Base-by-base conservation (phyloP, 441 rosid species). In the Croton setiger region DNA sequence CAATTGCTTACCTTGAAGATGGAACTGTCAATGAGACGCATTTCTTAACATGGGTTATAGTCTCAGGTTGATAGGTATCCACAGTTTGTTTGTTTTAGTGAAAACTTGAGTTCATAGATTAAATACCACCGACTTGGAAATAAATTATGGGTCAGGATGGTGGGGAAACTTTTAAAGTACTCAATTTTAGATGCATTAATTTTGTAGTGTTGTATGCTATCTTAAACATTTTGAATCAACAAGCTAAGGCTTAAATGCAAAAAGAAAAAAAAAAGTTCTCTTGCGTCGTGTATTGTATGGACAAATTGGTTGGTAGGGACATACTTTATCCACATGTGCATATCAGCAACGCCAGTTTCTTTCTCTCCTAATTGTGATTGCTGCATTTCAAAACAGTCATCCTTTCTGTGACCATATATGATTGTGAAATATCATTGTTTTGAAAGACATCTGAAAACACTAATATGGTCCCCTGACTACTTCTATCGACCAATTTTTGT, bases 301-400 rank as follows among this genome's bases (percentile, higher is more conserved):
- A 14, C 21, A 39, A 1, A 69, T 60, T 41, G 54, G 76, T 44
- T 10, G 60, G 66, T 8, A 74, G 60, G 55, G n/a, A 61, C 82
- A 57, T 82, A 80, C 64, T 77, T 80, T 1, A 63, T 83, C 71
- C 88, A 81, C 58, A 77, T 83, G 87, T 83, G 81, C 63, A 68
- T 71, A 58, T 80, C 74, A 12, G 82, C 80, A 64, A 78, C 62
- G 75, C 84, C 90, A 3, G 54, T 69, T 39, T 7, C 41, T 0
- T 85, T 80, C 80, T 73, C 73, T 37, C 3, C 53, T 18, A 83
- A 66, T 64, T 82, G 81, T 33, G 82, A 80, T 27, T 84, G 88
- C 87, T 80, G 81, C 83, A 63, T 8, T 21, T 85, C 84, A 13
- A 74, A 72, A 3, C 66, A 85, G 31, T 80, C 82, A 0, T 76